These are phyloP conservation scores for Rhizopogon vesiculosus DNA, from an alignment of 768 basidiomycete genomes.

Conservation along the genomic window DNA sequence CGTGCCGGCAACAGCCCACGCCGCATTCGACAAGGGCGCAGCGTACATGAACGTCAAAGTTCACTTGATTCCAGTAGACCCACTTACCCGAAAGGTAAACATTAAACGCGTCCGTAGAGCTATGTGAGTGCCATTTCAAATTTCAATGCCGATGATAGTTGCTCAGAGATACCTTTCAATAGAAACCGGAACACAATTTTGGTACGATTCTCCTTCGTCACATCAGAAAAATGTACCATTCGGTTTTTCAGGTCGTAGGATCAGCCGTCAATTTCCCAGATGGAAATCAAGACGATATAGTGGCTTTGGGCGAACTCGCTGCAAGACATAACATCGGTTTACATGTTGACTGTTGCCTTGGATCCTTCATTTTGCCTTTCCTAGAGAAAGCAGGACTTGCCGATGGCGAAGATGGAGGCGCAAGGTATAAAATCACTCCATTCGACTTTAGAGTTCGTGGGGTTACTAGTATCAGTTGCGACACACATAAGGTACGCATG, in stretches of 20 bases:
- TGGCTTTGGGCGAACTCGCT: slow-evolving; percentile 72
- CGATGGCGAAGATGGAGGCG: slow-evolving; percentile 45
- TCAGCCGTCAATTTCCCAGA: slow-evolving; percentile 86
- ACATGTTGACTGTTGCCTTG: slow-evolving; percentile 94
- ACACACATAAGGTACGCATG: slow-evolving; percentile 80
- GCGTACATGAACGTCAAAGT: slow-evolving; percentile 88
- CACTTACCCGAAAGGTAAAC: slow-evolving; percentile 71
- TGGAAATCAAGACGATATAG: slow-evolving; percentile 84
- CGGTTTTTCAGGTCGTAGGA: slow-evolving; percentile 60
- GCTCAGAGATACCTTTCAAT: not conserved
- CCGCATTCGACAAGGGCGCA: slow-evolving; percentile 92
- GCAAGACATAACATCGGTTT: slow-evolving; percentile 71
- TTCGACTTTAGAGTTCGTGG: slow-evolving; percentile 92
- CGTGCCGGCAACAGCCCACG: slow-evolving; percentile 81
- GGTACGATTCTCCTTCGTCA: slow-evolving; percentile 34
- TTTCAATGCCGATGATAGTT: not conserved
- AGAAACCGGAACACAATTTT: slow-evolving; percentile 89
- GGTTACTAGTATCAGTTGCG: slow-evolving; percentile 93
- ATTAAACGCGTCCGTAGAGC: slow-evolving; percentile 76
- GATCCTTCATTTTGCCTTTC: slow-evolving; percentile 92
- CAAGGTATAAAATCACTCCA: slow-evolving; percentile 47
- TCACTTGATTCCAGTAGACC: slow-evolving; percentile 80
- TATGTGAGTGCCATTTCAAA: slow-evolving; percentile 53
- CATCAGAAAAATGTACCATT: not conserved
- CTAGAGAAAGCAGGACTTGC: slow-evolving; percentile 75